Percentiles rank a stretch among this genome's conserved stretches.
Conservation (phyloP, 2,329 filamentous ascomycete genomes). For the Fusarium humuli region DNA sequence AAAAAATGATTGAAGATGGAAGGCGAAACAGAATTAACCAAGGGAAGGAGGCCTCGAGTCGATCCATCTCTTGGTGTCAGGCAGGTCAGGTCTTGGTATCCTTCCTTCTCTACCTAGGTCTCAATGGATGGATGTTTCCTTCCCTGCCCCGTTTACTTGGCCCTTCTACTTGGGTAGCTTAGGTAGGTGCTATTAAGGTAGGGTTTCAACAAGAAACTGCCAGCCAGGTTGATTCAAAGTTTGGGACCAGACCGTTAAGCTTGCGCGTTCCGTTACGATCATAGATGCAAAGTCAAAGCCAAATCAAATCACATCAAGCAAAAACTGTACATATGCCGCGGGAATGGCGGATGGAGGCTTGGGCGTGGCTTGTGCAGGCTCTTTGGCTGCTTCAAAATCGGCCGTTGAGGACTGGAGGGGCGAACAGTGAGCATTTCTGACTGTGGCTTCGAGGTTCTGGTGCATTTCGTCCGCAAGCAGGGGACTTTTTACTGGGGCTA, state of each 20-base stretch:
- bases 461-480: constrained; percentile 38
- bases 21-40: constrained; percentile 11
- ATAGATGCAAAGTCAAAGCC: background rate
- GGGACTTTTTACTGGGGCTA: constrained; percentile 6
- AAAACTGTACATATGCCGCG: background rate
- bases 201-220: constrained; percentile 35
- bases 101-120: background rate
- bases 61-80: constrained; percentile 21
- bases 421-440: constrained; percentile 38
- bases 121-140: constrained; percentile 3
- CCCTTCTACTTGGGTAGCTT: background rate
- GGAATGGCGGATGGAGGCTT: constrained; percentile 32
- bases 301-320: constrained; percentile 6
- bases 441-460: constrained; percentile 37
- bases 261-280: constrained; percentile 8
- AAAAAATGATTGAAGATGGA: constrained; percentile 3
- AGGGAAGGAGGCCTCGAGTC: constrained; percentile 34
- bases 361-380: constrained; percentile 28
- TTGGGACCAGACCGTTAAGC: constrained; percentile 34
- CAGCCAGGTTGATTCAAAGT: constrained; percentile 19
- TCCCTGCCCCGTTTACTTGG: constrained; percentile 7
- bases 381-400: background rate
- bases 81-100: constrained; percentile 19
- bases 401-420: background rate
- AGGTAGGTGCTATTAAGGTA: background rate